Evolutionary conservation across 805 yeast genomes (phyloP), one percentile per base, ranked within the genome.

Genomic region (Brettanomyces custersianus): DNA sequence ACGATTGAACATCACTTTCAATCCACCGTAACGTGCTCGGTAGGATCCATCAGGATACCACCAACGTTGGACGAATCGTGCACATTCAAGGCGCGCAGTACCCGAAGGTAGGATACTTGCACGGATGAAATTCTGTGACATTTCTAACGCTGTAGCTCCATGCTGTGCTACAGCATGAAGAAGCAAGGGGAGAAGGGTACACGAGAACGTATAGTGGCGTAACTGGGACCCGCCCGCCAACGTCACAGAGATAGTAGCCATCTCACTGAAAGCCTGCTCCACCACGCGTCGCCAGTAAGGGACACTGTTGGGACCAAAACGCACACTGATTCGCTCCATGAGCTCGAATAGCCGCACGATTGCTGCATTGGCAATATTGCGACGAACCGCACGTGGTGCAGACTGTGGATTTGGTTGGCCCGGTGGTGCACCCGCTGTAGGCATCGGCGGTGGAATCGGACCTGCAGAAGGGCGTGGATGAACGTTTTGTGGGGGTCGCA

Each of bases 31-130:
- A 33, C 79, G 70, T 8, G 72, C 68, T 7, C 82, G 74, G 45
- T 69, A 68, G 3, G 88, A 77, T 0, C 92, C 94, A 55, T 84
- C 94, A 2, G 61, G 55, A 50, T 75, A 82, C 54, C 70, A 65
- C 44, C 67, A 70, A 13, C 70, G 61, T 31, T 70, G 55, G 1
- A 70, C 58, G 24, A 70, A 62, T 30, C 73, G 60, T 10, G 74
- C 63, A 33, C 77, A 68, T 28, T 74, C 79, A 23, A 78, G 53
- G 36, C 68, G 65, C 0, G 75, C 68, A 4, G 70, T 63, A 0
- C 77, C 77, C 41, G 71, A 66, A 4, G 74, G 66, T 33, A 75
- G 51, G 1, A 70, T 68, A 39, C 70, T 71, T 5, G 80, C 75
- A 24, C 71, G 62, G 20, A 72, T 41, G 41, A 66, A 58, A 18